A percentile compares a stretch with the other conserved stretches of the same genome.
Evolutionary conservation across 169 alveolate species (phyloP).

Genomic region (Plasmodium berghei): DNA sequence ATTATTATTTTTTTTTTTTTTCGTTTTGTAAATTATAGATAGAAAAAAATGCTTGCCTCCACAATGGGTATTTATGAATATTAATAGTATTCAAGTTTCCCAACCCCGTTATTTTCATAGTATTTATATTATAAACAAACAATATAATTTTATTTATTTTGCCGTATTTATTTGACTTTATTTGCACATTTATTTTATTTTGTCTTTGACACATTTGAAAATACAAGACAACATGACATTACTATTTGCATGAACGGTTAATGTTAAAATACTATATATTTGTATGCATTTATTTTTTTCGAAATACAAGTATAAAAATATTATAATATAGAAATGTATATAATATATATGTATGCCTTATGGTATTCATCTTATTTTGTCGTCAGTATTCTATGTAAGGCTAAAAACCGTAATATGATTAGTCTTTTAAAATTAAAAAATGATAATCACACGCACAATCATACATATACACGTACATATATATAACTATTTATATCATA

Average conservation of each 20-base stretch:
- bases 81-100: too few species aligned
- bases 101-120: too few species aligned
- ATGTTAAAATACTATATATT: too few species aligned
- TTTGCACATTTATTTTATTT: too few species aligned
- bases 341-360: neutral
- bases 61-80: too few species aligned
- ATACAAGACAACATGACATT: neutral
- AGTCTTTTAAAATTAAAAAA: slow-evolving; percentile 12
- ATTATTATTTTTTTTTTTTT: slow-evolving; percentile 17
- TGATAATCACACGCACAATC: neutral
- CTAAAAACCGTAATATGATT: neutral
- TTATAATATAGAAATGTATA: neutral
- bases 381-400: neutral
- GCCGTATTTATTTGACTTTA: too few species aligned
- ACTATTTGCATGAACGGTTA: neutral
- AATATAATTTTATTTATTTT: too few species aligned
- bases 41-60: neutral
- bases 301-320: neutral
- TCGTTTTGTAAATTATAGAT: slow-evolving; percentile 1
- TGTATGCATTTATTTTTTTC: neutral
- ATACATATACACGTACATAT: neutral
- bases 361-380: neutral
- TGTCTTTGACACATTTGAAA: neutral
- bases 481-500: neutral
- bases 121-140: too few species aligned